Conservation (phyloP, 129 eudicot species). For the Cynara cardunculus region DNA sequence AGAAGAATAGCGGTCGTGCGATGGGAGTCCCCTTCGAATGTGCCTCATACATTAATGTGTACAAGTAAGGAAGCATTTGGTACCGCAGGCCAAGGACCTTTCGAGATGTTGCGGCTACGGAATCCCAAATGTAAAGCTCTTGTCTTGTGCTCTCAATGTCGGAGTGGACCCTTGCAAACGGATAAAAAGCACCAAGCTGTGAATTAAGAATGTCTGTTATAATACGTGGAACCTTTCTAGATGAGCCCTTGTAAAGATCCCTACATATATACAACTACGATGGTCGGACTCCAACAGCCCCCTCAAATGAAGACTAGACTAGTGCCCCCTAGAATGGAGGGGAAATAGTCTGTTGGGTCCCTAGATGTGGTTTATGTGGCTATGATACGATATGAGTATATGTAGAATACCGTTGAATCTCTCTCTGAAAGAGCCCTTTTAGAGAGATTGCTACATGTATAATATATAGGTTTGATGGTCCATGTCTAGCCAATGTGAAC, state of each 20-base stretch:
- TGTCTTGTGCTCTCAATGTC: conserved; percentile 34
- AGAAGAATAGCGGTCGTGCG: conserved; percentile 80
- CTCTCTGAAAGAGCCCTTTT: neutral
- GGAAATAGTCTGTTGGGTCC: neutral
- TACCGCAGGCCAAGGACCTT: conserved; percentile 78
- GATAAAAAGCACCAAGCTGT: conserved; percentile 92
- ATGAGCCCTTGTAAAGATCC: too few relatives aligned
- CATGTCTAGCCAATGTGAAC: neutral
- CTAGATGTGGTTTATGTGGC: neutral
- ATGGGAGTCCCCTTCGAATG: conserved; percentile 67
- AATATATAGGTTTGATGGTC: neutral
- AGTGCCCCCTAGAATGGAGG: too few relatives aligned
- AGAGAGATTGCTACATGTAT: neutral
- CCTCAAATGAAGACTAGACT: neutral
- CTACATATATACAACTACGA: neutral
- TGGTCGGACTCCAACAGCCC: neutral
- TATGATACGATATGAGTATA: too few relatives aligned
- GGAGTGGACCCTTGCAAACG: conserved; percentile 81
- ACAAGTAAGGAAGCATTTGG: conserved; percentile 68
- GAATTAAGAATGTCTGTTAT: neutral
- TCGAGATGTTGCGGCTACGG: conserved; percentile 75
- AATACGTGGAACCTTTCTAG: neutral
- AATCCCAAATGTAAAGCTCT: conserved; percentile 84
- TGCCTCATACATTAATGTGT: conserved; percentile 77
- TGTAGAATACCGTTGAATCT: neutral